Evolutionary conservation across 768 basidiomycete genomes (phyloP).

Genomic region (Hemileccinum impolitum): DNA sequence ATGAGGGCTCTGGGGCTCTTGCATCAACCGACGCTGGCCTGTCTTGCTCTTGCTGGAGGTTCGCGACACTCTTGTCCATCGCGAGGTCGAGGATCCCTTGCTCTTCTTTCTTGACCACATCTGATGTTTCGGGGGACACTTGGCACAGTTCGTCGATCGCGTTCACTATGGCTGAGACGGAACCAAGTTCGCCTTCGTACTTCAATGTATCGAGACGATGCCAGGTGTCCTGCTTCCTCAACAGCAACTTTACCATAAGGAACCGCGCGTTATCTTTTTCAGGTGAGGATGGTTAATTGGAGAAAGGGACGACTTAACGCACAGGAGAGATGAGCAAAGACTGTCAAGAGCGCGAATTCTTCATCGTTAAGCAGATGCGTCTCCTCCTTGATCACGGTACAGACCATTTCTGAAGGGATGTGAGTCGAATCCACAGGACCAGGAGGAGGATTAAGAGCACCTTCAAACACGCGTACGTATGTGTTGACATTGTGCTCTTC

Average conservation of each 20-base stretch:
- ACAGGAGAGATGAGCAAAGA: constrained; percentile 50
- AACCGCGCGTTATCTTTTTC: constrained; percentile 52
- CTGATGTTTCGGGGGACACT: constrained; percentile 1
- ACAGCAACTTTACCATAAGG: constrained; percentile 58
- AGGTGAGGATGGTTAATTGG: constrained; percentile 6
- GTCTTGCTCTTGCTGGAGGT: constrained; percentile 2
- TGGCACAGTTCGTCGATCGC: constrained; percentile 47
- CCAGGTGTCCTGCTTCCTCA: constrained; percentile 57
- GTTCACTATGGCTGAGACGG: constrained; percentile 30
- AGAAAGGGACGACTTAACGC: constrained; percentile 22
- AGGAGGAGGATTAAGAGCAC: constrained; percentile 5
- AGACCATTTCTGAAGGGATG: constrained; percentile 49
- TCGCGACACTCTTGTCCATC: constrained; percentile 22
- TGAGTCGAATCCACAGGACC: background rate
- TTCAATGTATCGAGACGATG: constrained; percentile 45
- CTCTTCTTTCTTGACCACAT: constrained; percentile 13
- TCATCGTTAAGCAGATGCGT: constrained; percentile 45
- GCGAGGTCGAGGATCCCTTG: constrained; percentile 37
- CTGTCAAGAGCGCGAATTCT: constrained; percentile 44
- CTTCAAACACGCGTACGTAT: constrained; percentile 32
- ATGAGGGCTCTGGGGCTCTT: background rate
- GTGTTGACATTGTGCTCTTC: constrained; percentile 15
- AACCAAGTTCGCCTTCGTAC: constrained; percentile 42
- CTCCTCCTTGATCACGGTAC: constrained; percentile 49
- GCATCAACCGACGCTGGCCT: constrained; percentile 6